Evolutionary conservation across 1,284 basidiomycete species (phyloP).

Genomic region (Leccinum angustisporum): DNA sequence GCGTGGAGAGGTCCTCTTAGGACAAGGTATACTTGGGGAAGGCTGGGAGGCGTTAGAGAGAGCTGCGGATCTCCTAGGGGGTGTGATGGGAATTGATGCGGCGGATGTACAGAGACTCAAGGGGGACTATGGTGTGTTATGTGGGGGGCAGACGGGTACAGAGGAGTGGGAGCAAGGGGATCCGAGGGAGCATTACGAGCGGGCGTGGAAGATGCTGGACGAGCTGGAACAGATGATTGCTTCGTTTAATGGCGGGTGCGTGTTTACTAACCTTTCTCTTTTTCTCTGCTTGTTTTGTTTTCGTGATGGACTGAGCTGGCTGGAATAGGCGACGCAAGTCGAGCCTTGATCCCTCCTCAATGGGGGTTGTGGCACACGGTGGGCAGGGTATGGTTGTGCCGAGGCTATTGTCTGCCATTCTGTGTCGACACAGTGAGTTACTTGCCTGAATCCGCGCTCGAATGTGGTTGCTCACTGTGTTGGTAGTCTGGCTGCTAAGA

Average conservation of each 20-base stretch:
- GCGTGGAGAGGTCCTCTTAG: constrained; percentile 70
- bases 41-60: constrained; percentile 52
- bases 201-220: constrained; percentile 54
- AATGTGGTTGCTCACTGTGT: not conserved
- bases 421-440: constrained; percentile 72
- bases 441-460: too few relatives aligned
- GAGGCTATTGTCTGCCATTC: constrained; percentile 60
- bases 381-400: constrained; percentile 64
- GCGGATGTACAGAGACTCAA: constrained; percentile 63
- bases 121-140: constrained; percentile 58
- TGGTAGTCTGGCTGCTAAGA: constrained; percentile 71
- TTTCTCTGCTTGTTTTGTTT: not conserved
- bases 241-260: constrained; percentile 55
- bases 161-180: constrained; percentile 44
- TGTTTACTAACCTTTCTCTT: not conserved
- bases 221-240: constrained; percentile 55
- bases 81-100: constrained; percentile 53
- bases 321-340: constrained; percentile 46
- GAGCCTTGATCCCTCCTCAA: constrained; percentile 23
- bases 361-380: constrained; percentile 31
- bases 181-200: constrained; percentile 54
- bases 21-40: too few relatives aligned
- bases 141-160: constrained; percentile 37
- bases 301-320: constrained; percentile 10
- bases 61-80: constrained; percentile 49